Percentiles rank a stretch among this genome's conserved stretches.
Conservation (phyloP, 768 basidiomycete genomes). For the Phaffia australis region DNA sequence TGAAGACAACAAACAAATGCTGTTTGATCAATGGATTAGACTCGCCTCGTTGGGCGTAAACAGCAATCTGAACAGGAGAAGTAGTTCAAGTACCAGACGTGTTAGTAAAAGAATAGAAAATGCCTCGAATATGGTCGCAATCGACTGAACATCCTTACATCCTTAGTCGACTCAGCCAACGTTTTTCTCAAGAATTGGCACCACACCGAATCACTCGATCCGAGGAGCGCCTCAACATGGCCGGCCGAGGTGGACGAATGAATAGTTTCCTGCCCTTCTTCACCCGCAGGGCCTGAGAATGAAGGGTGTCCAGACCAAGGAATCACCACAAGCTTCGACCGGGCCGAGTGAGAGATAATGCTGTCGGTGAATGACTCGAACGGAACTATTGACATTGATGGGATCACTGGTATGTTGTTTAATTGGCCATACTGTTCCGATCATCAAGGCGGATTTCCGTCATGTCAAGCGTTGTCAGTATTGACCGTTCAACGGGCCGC, state of each 20-base stretch:
- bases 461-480: no score
- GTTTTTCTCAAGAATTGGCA: constrained; percentile 70
- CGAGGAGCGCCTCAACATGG: constrained; percentile 72
- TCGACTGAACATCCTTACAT: constrained; percentile 39
- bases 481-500: no score
- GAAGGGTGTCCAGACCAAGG: constrained; percentile 58
- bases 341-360: constrained; percentile 52
- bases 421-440: constrained; percentile 50
- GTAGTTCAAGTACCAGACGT: background rate
- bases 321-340: constrained; percentile 64
- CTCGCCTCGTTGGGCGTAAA: constrained; percentile 69
- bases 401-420: constrained; percentile 54
- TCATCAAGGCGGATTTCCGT: no score
- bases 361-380: constrained; percentile 59
- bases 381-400: constrained; percentile 65
- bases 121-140: no score
- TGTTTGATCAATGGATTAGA: constrained; percentile 4
- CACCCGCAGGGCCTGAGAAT: constrained; percentile 42
- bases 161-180: constrained; percentile 57
- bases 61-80: constrained; percentile 42
- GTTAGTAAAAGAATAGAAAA: background rate
- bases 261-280: constrained; percentile 7
- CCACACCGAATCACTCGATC: constrained; percentile 37
- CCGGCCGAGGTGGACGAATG: background rate
- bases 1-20: constrained; percentile 55